Evolutionary conservation across 129 eudicot species (phyloP).

Genomic region (Flaveria ramosissima): DNA sequence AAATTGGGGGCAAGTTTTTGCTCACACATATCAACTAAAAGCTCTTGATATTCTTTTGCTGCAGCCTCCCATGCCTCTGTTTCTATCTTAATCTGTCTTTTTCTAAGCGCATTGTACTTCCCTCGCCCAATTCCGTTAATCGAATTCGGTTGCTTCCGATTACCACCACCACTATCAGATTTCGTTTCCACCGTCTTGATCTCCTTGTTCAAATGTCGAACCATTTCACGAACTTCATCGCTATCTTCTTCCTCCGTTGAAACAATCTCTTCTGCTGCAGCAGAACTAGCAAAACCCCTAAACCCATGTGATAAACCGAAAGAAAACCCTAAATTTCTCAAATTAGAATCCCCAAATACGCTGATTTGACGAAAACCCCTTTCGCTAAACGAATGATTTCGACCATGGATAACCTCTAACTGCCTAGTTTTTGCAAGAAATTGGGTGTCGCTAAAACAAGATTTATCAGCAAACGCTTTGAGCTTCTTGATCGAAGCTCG

Average conservation of each 20-base stretch:
- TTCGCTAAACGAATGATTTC: conserved; percentile 16
- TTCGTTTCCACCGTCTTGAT: conserved; percentile 31
- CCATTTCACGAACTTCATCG: conserved; percentile 68
- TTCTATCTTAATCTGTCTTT: conserved; percentile 74
- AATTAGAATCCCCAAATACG: conserved; percentile 8
- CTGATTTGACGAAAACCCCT: conserved; percentile 24
- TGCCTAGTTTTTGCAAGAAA: conserved; percentile 11
- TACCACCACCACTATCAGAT: neutral
- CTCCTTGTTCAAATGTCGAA: conserved; percentile 47
- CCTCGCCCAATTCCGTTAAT: conserved; percentile 66
- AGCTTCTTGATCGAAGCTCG: conserved; percentile 60
- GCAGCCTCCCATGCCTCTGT: conserved; percentile 94
- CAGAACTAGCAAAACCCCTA: conserved; percentile 39
- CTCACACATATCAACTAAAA: conserved; percentile 88
- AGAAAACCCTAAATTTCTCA: conserved; percentile 20
- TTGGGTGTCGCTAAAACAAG: conserved; percentile 28
- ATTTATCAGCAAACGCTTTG: conserved; percentile 35
- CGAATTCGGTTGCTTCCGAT: conserved; percentile 35
- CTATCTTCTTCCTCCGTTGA: conserved; percentile 69
- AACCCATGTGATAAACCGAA: conserved; percentile 19
- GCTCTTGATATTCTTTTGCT: conserved; percentile 87
- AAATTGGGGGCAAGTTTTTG: conserved; percentile 96
- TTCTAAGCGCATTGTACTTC: conserved; percentile 56
- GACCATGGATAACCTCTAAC: neutral
- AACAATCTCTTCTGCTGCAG: conserved; percentile 68